Base-by-base conservation (phyloP, 2,329 filamentous ascomycete genomes). In the Colletotrichum spinosum region DNA sequence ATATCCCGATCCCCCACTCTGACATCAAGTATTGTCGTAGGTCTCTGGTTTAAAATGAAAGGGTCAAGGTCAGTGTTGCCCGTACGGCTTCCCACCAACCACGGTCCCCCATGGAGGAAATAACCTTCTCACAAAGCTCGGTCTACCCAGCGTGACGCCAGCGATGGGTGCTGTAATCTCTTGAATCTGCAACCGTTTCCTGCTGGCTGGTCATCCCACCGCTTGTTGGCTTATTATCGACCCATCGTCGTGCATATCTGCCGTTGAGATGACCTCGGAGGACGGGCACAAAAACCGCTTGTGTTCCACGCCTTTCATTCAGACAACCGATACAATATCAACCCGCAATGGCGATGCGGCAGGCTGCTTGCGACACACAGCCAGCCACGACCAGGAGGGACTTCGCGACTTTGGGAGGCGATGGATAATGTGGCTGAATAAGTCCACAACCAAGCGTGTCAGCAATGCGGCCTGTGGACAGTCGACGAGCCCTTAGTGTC, bases 31-130 rank as follows among this genome's bases (percentile, higher is more conserved):
- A 25, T 5, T 25, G 25, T 25, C 25, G 25, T 25, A 58, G 58
- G 58, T 49, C 58, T 48, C 48, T 56, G 39, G 48, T 65, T 61
- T 65, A 53, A 65, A 65, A 65, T 65, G 62, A 65, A 65, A 65
- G 62, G 62, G 48, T 65, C 62, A 42, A 48, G 57, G 52, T 48
- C 58, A 25, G 56, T 25, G 51, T 46, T 55, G 58, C 52, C 38
- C 48, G 44, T 46, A 52, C 62, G 41, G 52, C 48, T 56, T 62
- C 52, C 46, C 52, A 65, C 58, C 62, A 62, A 62, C 62, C 62
- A 62, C 33, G 48, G 58, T 42, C 51, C 39, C 34, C 62, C 48
- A 62, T 44, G 51, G 62, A 44, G 58, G 58, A 65, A 65, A 53
- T 52, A 65, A 65, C 52, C 62, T 65, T 65, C 62, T 49, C 58